Evolutionary conservation across 495 filamentous ascomycete genomes (phyloP).

Genomic region (Daldinia vernicosa): DNA sequence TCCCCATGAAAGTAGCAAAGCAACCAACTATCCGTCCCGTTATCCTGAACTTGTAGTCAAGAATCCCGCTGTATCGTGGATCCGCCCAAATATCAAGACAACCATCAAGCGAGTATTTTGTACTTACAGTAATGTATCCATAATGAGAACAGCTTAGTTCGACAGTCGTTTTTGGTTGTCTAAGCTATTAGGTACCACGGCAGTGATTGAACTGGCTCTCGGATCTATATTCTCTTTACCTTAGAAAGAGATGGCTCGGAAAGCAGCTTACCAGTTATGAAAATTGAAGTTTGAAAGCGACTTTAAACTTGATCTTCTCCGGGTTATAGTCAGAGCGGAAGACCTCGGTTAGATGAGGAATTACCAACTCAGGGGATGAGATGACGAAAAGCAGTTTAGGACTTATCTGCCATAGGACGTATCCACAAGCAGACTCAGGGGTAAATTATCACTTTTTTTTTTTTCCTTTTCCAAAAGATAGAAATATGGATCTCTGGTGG

Average conservation of each 20-base stretch:
- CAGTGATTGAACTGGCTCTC: neutral
- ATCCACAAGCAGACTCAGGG: slow-evolving; percentile 6
- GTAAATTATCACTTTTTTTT: slow-evolving; percentile 5
- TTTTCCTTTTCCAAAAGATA: too few relatives aligned
- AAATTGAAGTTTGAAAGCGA: neutral
- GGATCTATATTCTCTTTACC: neutral
- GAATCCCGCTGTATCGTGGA: neutral
- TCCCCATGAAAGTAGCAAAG: neutral
- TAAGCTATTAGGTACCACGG: slow-evolving; percentile 8
- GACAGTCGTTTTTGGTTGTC: slow-evolving; percentile 11
- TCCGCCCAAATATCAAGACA: slow-evolving; percentile 23
- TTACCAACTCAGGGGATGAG: neutral
- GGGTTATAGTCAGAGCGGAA: neutral
- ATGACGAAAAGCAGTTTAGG: neutral
- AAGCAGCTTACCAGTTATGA: neutral
- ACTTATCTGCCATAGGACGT: neutral
- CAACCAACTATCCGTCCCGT: slow-evolving; percentile 6
- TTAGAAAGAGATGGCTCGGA: neutral
- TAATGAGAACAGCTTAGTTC: slow-evolving; percentile 45
- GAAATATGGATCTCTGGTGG: too few relatives aligned
- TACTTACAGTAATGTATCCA: slow-evolving; percentile 86
- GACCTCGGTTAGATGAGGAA: slow-evolving; percentile 8
- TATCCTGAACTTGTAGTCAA: slow-evolving; percentile 8
- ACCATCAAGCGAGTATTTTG: slow-evolving; percentile 24
- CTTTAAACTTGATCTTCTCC: neutral